These are phyloP conservation scores for Limtongia smithiae DNA, from an alignment of 805 yeast genomes.

Conservation along the genomic window DNA sequence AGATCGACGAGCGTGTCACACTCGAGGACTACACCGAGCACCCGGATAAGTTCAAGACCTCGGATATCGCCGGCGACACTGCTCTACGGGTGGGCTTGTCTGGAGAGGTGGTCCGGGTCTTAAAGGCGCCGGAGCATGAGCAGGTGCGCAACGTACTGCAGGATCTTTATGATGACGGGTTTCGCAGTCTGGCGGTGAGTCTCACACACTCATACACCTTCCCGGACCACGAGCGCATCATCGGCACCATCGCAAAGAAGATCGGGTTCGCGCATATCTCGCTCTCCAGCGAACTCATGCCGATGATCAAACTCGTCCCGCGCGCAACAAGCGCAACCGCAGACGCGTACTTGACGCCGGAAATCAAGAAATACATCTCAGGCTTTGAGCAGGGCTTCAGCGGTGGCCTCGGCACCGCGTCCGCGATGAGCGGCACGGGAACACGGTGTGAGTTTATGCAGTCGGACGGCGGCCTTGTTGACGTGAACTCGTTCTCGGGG, in stretches of 20 bases:
- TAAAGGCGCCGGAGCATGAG: conserved; percentile 48
- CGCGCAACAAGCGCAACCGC: conserved; percentile 76
- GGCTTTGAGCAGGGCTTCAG: conserved; percentile 61
- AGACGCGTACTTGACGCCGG: conserved; percentile 82
- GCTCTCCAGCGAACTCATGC: conserved; percentile 63
- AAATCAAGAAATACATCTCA: conserved; percentile 58
- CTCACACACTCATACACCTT: conserved; percentile 70
- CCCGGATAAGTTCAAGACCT: conserved; percentile 40
- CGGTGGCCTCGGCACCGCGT: conserved; percentile 44
- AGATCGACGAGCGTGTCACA: conserved; percentile 87
- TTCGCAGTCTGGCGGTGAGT: conserved; percentile 67
- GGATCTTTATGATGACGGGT: conserved; percentile 52
- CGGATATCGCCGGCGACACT: conserved; percentile 31
- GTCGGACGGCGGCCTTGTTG: conserved; percentile 92
- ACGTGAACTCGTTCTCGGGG: conserved; percentile 80
- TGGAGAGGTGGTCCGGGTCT: conserved; percentile 62
- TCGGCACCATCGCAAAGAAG: conserved; percentile 57
- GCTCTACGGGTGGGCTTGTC: conserved; percentile 55
- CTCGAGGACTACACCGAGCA: conserved; percentile 77
- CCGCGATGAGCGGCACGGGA: conserved; percentile 29
- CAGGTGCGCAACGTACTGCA: conserved; percentile 45
- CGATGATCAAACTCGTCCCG: conserved; percentile 74
- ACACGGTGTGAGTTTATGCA: conserved; percentile 80
- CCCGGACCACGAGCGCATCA: conserved; percentile 61
- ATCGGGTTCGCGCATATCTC: conserved; percentile 69